Percentiles rank a stretch among this genome's conserved stretches.
These are phyloP conservation scores for Cyclaneusma minus DNA, from an alignment of 2,329 filamentous ascomycete genomes.

Conservation along the genomic window DNA sequence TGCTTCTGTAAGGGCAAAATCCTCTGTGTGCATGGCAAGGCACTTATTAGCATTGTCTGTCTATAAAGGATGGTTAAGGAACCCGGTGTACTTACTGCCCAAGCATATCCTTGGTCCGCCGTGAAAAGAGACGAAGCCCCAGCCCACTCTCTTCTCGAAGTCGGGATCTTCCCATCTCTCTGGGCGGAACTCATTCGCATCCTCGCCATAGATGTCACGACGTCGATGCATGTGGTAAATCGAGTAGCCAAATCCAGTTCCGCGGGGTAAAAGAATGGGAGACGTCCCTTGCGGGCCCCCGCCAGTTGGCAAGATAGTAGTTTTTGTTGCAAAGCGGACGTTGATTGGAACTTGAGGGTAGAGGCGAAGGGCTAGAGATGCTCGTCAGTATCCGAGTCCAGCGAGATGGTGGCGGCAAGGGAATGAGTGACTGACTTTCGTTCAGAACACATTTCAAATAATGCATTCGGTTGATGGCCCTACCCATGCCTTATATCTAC, in stretches of 20 bases:
- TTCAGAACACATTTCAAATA: too few relatives aligned
- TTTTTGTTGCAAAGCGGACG: constrained; percentile 6
- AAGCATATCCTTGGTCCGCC: constrained; percentile 18
- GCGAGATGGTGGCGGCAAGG: background rate
- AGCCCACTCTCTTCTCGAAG: constrained; percentile 6
- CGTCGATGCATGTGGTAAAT: constrained; percentile 14
- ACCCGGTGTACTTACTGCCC: constrained; percentile 15
- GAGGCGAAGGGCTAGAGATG: constrained; percentile 10
- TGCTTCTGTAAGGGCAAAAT: constrained; percentile 16
- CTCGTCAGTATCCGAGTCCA: background rate
- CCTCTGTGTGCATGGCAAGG: too few relatives aligned
- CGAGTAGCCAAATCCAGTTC: constrained; percentile 9
- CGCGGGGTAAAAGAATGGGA: constrained; percentile 11
- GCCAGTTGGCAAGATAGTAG: constrained; percentile 12
- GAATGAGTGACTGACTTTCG: constrained; percentile 3
- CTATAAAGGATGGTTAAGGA: too few relatives aligned
- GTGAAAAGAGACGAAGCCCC: constrained; percentile 18
- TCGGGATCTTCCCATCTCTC: constrained; percentile 12
- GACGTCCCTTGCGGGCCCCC: constrained; percentile 12
- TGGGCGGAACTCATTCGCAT: constrained; percentile 11
- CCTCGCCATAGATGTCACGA: constrained; percentile 15
- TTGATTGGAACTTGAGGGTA: constrained; percentile 12
- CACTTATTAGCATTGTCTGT: too few relatives aligned
- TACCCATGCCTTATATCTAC: constrained; percentile 10
- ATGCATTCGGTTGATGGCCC: too few relatives aligned